Base-by-base conservation (phyloP, 2,329 filamentous ascomycete genomes). In the Intubia oerlemansii region DNA sequence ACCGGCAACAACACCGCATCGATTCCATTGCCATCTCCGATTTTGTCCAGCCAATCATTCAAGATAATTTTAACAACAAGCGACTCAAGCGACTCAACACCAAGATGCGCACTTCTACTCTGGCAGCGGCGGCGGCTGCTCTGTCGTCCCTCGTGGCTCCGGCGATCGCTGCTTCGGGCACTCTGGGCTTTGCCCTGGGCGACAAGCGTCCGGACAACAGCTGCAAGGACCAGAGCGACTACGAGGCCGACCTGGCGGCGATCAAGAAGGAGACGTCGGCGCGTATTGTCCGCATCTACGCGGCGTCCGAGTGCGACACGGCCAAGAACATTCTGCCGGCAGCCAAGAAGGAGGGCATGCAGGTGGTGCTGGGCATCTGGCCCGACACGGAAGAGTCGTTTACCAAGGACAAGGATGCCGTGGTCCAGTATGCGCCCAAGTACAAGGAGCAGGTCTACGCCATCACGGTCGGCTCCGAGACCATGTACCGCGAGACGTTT, bases 401-500 rank as follows among this genome's bases (percentile, higher is more conserved):
- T 16, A 25, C 27, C 24, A 19, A 30, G 20, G 33, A 32, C 27
- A 34, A 34, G 33, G 30, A 29, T 1, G 33, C 33, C 10, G 26
- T 34, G 3, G 21, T 22, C 2, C 11, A 17, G 24, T 30, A 30
- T 12, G 30, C 26, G 14, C 33, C 33, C 10, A 17, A 30, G 25
- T 32, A 34, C 33, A 25, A 27, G 20, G 33, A 32, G n/a, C 30
- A 34, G 33, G 27, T 34, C 11, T 34, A 34, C 25, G 33, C 32
- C 22, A 28, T 34, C 24, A 34, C 33, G 6, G 33, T 34, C 27
- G 33, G 30, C 17, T 30, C 30, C 20, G 33, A 32, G 30, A 20
- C 17, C 30, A 30, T 32, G 30, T 34, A 34, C 30, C 33, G 33
- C 27, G 33, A 30, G n/a, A 30, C 27, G 13, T 30, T 34, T 17